Conservation (phyloP, 352 stramenopile genomes). For the Phytophthora rubi region DNA sequence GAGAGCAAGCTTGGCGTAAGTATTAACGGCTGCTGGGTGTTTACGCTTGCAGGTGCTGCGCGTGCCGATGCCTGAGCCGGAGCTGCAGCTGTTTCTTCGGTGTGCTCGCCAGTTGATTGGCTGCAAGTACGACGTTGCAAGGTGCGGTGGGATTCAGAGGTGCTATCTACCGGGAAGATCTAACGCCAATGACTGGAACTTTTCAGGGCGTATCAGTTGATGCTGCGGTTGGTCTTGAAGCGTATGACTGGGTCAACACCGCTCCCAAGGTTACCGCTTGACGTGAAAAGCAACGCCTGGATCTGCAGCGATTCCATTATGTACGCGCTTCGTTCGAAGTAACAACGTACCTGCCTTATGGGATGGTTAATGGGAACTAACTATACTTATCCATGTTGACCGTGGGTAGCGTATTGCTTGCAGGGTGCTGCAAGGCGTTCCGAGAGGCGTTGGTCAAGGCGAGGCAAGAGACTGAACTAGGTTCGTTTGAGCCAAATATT, state of each 20-base stretch:
- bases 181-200: constrained; percentile 9
- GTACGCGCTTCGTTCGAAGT: constrained; percentile 35
- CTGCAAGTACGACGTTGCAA: constrained; percentile 67
- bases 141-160: constrained; percentile 29
- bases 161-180: background rate
- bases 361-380: constrained; percentile 2
- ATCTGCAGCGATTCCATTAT: constrained; percentile 83
- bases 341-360: background rate
- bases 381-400: background rate
- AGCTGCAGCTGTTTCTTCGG: constrained; percentile 63
- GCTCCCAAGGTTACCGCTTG: constrained; percentile 53
- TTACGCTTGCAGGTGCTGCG: constrained; percentile 59
- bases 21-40: background rate
- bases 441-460: constrained; percentile 54
- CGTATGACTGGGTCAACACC: constrained; percentile 48
- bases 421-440: constrained; percentile 66
- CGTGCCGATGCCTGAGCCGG: constrained; percentile 48
- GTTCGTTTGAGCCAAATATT: constrained; percentile 34
- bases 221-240: constrained; percentile 63
- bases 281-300: constrained; percentile 64
- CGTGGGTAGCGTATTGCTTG: constrained; percentile 55
- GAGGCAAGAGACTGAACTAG: constrained; percentile 49
- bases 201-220: constrained; percentile 64
- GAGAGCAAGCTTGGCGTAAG: too few relatives aligned
- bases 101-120: constrained; percentile 67